phyloP scores from a whole-genome alignment of 352 stramenopile genomes.

The Lagenidium sp. region DNA sequence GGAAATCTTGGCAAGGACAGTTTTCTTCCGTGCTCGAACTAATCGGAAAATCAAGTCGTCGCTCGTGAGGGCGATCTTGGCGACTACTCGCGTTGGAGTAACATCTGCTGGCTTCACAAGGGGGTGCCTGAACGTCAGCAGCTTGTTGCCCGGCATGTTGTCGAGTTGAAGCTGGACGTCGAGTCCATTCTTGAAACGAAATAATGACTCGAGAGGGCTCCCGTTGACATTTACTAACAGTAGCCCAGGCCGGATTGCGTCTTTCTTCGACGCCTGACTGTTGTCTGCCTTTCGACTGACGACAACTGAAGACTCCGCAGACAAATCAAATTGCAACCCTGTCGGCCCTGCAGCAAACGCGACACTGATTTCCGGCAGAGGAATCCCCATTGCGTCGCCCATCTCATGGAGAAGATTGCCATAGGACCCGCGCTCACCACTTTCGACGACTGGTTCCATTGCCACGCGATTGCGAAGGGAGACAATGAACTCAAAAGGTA shows the following conservation, averaged over 20 bases:
- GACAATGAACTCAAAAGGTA: conserved; percentile 70
- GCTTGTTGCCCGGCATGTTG: conserved; percentile 27
- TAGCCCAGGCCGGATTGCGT: conserved; percentile 59
- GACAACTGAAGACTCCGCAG: conserved; percentile 20
- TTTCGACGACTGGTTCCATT: conserved; percentile 33
- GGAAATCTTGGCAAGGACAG: conserved; percentile 46
- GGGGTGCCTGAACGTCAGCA: conserved; percentile 79
- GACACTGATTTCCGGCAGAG: conserved; percentile 74
- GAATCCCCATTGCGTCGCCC: conserved; percentile 67
- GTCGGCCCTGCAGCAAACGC: conserved; percentile 51
- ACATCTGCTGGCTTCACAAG: conserved; percentile 40
- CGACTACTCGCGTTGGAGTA: conserved; percentile 41
- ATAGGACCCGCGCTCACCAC: conserved; percentile 24
- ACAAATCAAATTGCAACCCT: conserved; percentile 49
- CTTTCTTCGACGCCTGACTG: conserved; percentile 48
- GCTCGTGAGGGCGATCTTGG: conserved; percentile 30
- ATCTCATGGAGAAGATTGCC: conserved; percentile 53
- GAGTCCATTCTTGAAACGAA: conserved; percentile 36
- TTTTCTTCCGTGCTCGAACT: conserved; percentile 52
- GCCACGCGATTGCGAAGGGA: conserved; percentile 68
- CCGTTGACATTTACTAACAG: conserved; percentile 69
- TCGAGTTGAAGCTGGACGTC: conserved; percentile 56
- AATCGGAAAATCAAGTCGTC: conserved; percentile 62
- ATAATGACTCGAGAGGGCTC: conserved; percentile 31
- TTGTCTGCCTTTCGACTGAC: conserved; percentile 12